phyloP scores from a whole-genome alignment of 805 yeast genomes.

The Candida tibetensis region DNA sequence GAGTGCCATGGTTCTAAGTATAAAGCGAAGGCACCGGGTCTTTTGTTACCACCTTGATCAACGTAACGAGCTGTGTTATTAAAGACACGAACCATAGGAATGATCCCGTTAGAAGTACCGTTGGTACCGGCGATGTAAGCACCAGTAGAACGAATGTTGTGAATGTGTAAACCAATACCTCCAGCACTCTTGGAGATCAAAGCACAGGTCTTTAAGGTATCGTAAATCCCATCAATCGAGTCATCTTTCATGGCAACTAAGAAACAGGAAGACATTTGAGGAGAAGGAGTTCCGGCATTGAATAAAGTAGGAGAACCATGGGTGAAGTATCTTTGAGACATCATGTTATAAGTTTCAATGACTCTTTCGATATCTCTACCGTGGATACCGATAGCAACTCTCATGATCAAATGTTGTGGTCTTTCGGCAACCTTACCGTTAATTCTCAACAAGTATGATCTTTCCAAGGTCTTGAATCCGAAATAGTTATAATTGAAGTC shows the following conservation, averaged over 20 bases:
- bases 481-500: conserved; percentile 58
- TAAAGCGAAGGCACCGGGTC: conserved; percentile 96
- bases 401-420: conserved; percentile 61
- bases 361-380: conserved; percentile 52
- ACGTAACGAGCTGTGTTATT: conserved; percentile 96
- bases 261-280: conserved; percentile 63
- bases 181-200: conserved; percentile 93
- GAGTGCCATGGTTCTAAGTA: conserved; percentile 97
- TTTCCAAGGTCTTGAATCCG: conserved; percentile 60
- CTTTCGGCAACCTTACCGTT: conserved; percentile 59
- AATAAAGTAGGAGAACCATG: conserved; percentile 64
- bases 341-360: conserved; percentile 54
- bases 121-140: conserved; percentile 87
- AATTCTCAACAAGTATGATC: conserved; percentile 54
- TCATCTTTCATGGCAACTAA: conserved; percentile 86
- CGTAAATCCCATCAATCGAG: conserved; percentile 92
- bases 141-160: conserved; percentile 83
- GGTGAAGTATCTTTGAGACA: conserved; percentile 58
- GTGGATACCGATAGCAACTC: conserved; percentile 61
- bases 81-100: conserved; percentile 95
- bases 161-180: conserved; percentile 89
- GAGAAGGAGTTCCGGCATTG: conserved; percentile 60
- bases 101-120: conserved; percentile 88
- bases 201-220: conserved; percentile 84
- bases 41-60: conserved; percentile 96